Conservation (phyloP, 2,329 filamentous ascomycete genomes). For the Chrysoporthe cubensis region DNA sequence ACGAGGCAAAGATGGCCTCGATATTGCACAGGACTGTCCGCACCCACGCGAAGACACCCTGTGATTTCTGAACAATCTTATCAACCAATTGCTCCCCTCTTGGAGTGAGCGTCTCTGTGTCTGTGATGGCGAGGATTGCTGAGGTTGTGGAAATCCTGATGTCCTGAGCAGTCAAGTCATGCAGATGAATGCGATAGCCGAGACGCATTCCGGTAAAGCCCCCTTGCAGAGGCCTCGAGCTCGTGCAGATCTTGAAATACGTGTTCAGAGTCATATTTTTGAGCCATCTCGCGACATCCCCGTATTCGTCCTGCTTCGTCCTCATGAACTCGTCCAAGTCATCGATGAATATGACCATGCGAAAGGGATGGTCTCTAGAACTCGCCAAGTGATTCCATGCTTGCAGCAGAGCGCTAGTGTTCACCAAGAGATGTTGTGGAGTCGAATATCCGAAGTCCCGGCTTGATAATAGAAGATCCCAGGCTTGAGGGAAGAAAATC, state of each 20-base stretch:
- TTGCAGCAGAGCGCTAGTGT: neutral
- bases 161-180: neutral
- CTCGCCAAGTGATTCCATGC: neutral
- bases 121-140: neutral
- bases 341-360: slow-evolving; percentile 12
- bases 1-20: neutral
- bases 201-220: neutral
- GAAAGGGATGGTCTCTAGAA: neutral
- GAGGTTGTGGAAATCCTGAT: neutral
- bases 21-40: neutral
- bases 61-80: neutral
- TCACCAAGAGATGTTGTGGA: neutral
- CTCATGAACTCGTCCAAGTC: neutral
- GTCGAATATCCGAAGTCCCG: neutral
- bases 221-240: neutral
- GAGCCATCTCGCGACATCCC: neutral
- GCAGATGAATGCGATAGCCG: neutral
- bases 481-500: neutral
- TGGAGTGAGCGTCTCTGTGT: neutral
- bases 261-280: neutral
- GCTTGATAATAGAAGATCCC: neutral
- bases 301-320: neutral
- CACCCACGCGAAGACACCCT: slow-evolving; percentile 3
- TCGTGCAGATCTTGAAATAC: slow-evolving; percentile 6
- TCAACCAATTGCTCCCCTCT: neutral